These are phyloP conservation scores for Phytopythium chamaehyphon DNA, from an alignment of 352 stramenopile species.

Conservation along the genomic window DNA sequence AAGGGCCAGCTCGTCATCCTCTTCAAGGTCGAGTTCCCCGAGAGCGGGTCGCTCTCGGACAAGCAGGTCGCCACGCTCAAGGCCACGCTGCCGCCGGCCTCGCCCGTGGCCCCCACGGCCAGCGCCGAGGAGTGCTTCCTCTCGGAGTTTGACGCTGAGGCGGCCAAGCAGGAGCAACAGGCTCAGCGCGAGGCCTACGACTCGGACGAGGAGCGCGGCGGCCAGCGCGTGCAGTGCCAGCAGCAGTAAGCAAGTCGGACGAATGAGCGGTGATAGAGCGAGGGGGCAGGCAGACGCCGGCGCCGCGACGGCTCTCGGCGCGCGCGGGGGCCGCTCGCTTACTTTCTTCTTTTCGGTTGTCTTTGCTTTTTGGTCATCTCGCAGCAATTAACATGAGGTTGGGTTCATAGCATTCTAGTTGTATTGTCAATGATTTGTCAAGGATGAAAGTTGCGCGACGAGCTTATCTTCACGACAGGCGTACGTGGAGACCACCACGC, in stretches of 20 bases:
- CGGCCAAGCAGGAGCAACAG: slow-evolving; percentile 75
- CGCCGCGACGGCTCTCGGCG: too few species aligned
- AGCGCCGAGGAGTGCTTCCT: slow-evolving; percentile 84
- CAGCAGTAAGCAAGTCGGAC: slow-evolving; percentile 66
- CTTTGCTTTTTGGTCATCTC: too few species aligned
- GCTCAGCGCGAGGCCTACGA: slow-evolving; percentile 79
- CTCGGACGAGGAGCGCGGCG: slow-evolving; percentile 92
- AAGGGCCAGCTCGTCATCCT: slow-evolving; percentile 98
- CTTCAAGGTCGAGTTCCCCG: slow-evolving; percentile 97
- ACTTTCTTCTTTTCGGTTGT: too few species aligned
- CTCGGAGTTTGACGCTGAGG: slow-evolving; percentile 91
- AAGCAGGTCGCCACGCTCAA: slow-evolving; percentile 79
- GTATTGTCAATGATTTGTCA: too few species aligned
- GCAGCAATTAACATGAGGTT: too few species aligned
- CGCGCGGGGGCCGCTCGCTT: too few species aligned
- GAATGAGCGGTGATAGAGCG: slow-evolving; percentile 4
- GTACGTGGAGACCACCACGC: too few species aligned
- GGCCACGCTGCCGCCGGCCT: slow-evolving; percentile 46
- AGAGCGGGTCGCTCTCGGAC: slow-evolving; percentile 82
- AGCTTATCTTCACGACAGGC: too few species aligned
- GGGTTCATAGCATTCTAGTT: too few species aligned
- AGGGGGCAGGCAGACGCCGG: neutral
- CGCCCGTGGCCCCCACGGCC: slow-evolving; percentile 37
- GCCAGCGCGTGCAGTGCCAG: slow-evolving; percentile 87
- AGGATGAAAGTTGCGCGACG: too few species aligned